phyloP scores from a whole-genome alignment of 1,284 basidiomycete species.

The Earliella scabrosa region DNA sequence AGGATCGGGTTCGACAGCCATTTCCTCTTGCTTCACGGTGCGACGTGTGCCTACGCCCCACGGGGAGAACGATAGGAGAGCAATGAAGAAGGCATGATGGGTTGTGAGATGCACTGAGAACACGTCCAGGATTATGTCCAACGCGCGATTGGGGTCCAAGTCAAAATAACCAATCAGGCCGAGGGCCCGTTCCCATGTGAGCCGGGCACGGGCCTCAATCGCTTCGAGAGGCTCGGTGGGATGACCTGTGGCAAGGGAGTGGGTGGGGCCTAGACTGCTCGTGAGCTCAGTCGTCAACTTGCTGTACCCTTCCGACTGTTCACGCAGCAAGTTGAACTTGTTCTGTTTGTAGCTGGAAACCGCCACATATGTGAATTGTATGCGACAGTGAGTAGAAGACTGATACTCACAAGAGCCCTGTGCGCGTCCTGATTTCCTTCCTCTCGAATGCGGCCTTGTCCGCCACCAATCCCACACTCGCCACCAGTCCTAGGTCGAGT shows the following conservation, averaged over 20 bases:
- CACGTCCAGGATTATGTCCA: conserved; percentile 94
- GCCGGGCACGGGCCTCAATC: conserved; percentile 68
- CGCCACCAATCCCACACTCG: conserved; percentile 62
- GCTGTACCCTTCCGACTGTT: conserved; percentile 97
- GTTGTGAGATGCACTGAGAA: conserved; percentile 82
- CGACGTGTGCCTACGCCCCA: conserved; percentile 54
- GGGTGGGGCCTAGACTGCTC: conserved; percentile 75
- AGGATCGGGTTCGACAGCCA: conserved; percentile 41
- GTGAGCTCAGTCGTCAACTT: conserved; percentile 89
- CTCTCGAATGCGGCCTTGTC: conserved; percentile 68
- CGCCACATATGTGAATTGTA: conserved; percentile 1
- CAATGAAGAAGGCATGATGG: conserved; percentile 93
- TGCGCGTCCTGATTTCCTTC: conserved; percentile 79
- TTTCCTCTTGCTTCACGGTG: conserved; percentile 23
- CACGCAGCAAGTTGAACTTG: conserved; percentile 96
- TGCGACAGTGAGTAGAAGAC: not conserved
- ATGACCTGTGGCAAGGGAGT: conserved; percentile 61
- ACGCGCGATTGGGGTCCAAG: conserved; percentile 91
- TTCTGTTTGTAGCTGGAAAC: conserved; percentile 89
- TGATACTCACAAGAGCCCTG: conserved; percentile 74
- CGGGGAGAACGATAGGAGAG: conserved; percentile 83
- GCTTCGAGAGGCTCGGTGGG: conserved; percentile 61
- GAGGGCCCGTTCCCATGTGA: conserved; percentile 87
- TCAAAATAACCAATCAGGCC: conserved; percentile 95
- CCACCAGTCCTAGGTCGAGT: conserved; percentile 66